phyloP scores from a whole-genome alignment of 2,329 filamentous ascomycete species.

The Colletotrichum kahawae region DNA sequence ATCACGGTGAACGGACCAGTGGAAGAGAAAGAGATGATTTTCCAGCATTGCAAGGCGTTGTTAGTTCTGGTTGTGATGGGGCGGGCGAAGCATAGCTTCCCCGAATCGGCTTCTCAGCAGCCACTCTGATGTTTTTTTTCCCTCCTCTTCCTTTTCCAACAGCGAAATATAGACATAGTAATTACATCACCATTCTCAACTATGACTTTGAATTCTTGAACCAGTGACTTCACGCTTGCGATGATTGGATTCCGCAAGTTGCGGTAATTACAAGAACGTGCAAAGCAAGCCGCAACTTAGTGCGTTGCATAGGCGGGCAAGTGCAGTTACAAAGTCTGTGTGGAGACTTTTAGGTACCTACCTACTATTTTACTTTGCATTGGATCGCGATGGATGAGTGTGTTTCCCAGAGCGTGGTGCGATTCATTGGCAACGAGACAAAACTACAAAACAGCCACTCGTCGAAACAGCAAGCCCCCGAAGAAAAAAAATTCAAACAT shows the following conservation, averaged over 20 bases:
- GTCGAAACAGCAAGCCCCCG: not conserved
- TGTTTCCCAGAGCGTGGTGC: not conserved
- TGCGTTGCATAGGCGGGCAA: not conserved
- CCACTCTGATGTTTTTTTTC: not conserved
- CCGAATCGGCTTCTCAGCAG: constrained; percentile 2
- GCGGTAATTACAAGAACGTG: not conserved
- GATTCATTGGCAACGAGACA: not conserved
- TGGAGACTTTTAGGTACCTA: not conserved
- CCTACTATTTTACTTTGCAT: not conserved
- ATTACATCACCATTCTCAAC: not conserved
- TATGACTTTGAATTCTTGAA: not conserved
- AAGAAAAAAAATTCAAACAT: not conserved
- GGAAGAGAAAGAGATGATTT: not conserved
- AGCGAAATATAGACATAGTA: not conserved
- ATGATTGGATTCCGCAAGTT: not conserved
- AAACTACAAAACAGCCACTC: not conserved
- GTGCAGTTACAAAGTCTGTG: not conserved
- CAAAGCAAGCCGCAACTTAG: not conserved
- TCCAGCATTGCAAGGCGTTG: constrained; percentile 6
- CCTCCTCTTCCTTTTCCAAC: not conserved
- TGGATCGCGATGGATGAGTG: not conserved
- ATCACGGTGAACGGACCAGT: not conserved
- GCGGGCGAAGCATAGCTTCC: not conserved
- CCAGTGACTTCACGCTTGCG: not conserved
- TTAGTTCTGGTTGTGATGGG: not conserved